Percentiles rank a stretch among this genome's conserved stretches.
These are phyloP conservation scores for Puccinia triticina DNA, from an alignment of 1,284 basidiomycete genomes.

Conservation along the genomic window DNA sequence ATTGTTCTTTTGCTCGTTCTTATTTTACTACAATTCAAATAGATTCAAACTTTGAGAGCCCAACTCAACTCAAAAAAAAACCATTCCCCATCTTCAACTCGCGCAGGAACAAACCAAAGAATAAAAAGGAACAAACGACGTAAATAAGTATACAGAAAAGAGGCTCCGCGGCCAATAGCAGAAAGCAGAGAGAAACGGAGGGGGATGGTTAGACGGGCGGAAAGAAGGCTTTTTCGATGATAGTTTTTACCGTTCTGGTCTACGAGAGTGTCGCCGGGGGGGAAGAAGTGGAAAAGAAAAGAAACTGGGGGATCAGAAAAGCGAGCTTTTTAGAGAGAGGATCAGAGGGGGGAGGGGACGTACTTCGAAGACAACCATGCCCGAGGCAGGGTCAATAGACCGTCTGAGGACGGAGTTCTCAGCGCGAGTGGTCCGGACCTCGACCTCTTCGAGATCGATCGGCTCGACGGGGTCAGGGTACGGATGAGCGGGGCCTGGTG, in stretches of 20 bases:
- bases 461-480: background rate
- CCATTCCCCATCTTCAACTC: too few relatives aligned
- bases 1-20: too few relatives aligned
- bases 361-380: slow-evolving; percentile 26
- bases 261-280: background rate
- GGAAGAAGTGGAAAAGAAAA: background rate
- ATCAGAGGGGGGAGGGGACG: background rate
- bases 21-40: too few relatives aligned
- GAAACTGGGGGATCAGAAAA: background rate
- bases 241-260: slow-evolving; percentile 34
- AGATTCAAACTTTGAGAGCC: too few relatives aligned
- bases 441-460: slow-evolving; percentile 9
- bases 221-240: slow-evolving; percentile 44
- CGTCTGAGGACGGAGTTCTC: slow-evolving; percentile 33
- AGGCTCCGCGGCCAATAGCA: too few relatives aligned
- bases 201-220: background rate
- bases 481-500: background rate
- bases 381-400: background rate
- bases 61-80: too few relatives aligned
- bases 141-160: too few relatives aligned
- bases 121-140: too few relatives aligned
- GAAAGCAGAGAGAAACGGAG: background rate
- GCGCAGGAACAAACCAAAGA: too few relatives aligned
- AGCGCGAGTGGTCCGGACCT: slow-evolving; percentile 28
- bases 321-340: background rate